phyloP scores from a whole-genome alignment of 805 yeast genomes.

The Metschnikowia koreensis region DNA sequence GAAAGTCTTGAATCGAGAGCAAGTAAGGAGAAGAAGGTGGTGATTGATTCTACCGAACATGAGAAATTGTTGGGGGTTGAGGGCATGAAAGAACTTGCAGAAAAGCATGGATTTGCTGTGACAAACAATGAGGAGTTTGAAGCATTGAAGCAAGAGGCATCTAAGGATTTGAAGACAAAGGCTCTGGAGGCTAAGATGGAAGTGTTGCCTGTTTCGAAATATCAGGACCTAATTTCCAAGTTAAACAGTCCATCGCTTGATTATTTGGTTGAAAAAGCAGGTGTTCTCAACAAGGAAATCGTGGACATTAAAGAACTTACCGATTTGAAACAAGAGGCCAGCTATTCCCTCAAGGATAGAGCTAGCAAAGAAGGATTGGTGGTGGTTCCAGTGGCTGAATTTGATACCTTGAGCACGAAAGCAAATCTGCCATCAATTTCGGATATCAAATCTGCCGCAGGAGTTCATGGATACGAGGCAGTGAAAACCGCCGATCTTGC shows the following conservation, averaged over 20 bases:
- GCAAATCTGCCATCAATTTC: constrained; percentile 11
- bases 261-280: constrained; percentile 8
- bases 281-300: constrained; percentile 4
- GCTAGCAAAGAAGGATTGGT: constrained; percentile 19
- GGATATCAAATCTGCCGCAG: constrained; percentile 12
- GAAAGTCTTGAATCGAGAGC: constrained; percentile 14
- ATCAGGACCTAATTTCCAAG: not conserved
- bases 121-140: constrained; percentile 7
- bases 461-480: constrained; percentile 5
- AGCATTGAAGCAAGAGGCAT: constrained; percentile 4
- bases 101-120: constrained; percentile 6
- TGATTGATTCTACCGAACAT: constrained; percentile 6
- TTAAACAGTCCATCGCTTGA: constrained; percentile 2
- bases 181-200: constrained; percentile 12
- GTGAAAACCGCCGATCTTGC: constrained; percentile 5
- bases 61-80: constrained; percentile 3
- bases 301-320: constrained; percentile 14
- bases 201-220: constrained; percentile 10
- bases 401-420: constrained; percentile 9
- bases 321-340: constrained; percentile 12
- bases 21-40: constrained; percentile 6
- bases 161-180: constrained; percentile 11
- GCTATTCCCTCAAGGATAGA: constrained; percentile 15
- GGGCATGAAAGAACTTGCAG: constrained; percentile 9
- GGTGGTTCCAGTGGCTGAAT: constrained; percentile 15